These are phyloP conservation scores for Paraconiothyrium sp. DNA, from an alignment of 2,329 filamentous ascomycete species.

Conservation along the genomic window DNA sequence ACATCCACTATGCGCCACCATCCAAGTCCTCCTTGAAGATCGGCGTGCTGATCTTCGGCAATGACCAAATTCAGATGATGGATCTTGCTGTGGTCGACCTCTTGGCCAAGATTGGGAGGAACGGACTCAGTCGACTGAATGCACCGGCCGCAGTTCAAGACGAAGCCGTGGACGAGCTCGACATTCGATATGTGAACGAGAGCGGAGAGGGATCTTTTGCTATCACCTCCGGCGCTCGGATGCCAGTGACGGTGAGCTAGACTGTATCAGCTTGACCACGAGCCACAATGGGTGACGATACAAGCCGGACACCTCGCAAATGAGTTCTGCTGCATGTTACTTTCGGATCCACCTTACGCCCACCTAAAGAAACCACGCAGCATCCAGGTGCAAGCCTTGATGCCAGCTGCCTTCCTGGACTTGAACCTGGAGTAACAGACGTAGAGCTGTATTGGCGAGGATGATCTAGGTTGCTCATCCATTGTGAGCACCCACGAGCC, in stretches of 20 bases:
- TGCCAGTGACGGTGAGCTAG: slow-evolving; percentile 51
- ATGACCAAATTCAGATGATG: slow-evolving; percentile 42
- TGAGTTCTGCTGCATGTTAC: neutral
- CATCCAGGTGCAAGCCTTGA: neutral
- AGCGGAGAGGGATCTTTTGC: slow-evolving; percentile 48
- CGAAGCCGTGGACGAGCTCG: slow-evolving; percentile 47
- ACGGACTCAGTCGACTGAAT: slow-evolving; percentile 37
- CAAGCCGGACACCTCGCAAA: neutral
- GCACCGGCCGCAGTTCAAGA: slow-evolving; percentile 36
- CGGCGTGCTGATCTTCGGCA: slow-evolving; percentile 42
- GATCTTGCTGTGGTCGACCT: slow-evolving; percentile 48
- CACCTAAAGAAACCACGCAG: neutral
- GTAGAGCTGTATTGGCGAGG: neutral
- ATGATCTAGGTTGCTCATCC: slow-evolving; percentile 2
- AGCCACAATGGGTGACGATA: slow-evolving; percentile 5
- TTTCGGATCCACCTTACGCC: neutral
- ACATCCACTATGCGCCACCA: slow-evolving; percentile 43
- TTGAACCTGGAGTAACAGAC: neutral
- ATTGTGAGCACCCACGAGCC: slow-evolving; percentile 26
- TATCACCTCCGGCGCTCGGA: slow-evolving; percentile 46
- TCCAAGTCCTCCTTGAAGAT: slow-evolving; percentile 47
- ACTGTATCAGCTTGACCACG: slow-evolving; percentile 29
- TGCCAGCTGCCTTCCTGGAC: neutral
- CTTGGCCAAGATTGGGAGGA: slow-evolving; percentile 42
- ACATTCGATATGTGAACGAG: slow-evolving; percentile 50